Evolutionary conservation across 1,139 yeast species (phyloP), one percentile per base, ranked within the genome.

Genomic region (Zhuliangozyma blackwelliae): DNA sequence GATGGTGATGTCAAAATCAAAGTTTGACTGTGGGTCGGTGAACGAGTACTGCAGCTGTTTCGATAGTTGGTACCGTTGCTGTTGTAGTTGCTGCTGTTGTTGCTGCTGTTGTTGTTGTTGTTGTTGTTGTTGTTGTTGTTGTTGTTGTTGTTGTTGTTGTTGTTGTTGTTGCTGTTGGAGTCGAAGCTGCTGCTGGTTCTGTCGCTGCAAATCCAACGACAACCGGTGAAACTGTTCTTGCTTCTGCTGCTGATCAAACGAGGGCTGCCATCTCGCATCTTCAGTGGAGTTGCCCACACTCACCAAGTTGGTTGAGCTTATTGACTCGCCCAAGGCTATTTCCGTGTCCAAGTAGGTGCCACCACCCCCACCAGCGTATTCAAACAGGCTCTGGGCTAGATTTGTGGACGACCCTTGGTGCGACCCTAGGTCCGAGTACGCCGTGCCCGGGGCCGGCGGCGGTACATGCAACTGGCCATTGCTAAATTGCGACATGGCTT

Each of bases 261-360:
- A 22, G 13, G 35, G 38, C 29, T 33, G 33, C 36, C 36, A 36
- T 28, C 30, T 27, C 3, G 13, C 34, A 10, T 35, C 23, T 12
- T 29, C 34, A 19, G 29, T 27, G 23, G 9, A 7, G 23, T 22
- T 22, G 10, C 23, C 23, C 7, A 7, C 23, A 9, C 10, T 22
- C 9, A 22, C 23, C 40, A 69, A 56, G 45, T 68, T 66, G 1
- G 72, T 59, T 34, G 59, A 56, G 26, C 70, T 63, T 2, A 69
- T 57, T 5, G 72, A 66, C 26, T 64, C 71, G 2, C 75, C 75
- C 30, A 69, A 52, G 1, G 55, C 64, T 20, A 68, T 67, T 39
- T 66, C 73, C 22, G 37, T 32, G 27, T 27, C 30, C 12, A 29
- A 31, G 19, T 28, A 34, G 10, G 3, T 6, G 23, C 23, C 23